Conservation (phyloP, 2,329 filamentous ascomycete genomes). For the Fusarium sp. region DNA sequence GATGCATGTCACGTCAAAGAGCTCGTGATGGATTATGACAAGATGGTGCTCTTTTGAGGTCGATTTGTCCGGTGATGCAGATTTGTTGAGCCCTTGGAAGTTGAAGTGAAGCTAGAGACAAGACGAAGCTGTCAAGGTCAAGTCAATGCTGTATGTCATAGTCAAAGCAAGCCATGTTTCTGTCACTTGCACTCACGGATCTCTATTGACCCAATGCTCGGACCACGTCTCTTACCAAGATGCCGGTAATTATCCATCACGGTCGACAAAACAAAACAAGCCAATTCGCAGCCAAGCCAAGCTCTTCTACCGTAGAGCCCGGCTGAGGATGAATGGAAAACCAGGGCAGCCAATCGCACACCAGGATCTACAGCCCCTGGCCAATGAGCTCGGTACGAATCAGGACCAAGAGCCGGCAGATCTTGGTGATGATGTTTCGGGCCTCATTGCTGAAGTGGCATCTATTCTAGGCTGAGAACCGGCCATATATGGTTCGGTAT, state of each 20-base stretch:
- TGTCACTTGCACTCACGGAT: conserved; percentile 8
- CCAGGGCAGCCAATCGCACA: conserved; percentile 43
- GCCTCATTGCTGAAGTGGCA: conserved; percentile 21
- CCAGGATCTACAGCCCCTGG: conserved; percentile 9
- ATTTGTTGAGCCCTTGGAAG: conserved; percentile 3
- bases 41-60: not conserved
- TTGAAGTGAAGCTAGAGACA: conserved; percentile 5
- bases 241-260: not conserved
- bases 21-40: not conserved
- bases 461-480: conserved; percentile 4
- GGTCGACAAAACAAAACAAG: not conserved
- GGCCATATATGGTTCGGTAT: not conserved
- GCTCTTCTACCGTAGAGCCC: conserved; percentile 1
- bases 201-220: conserved; percentile 17
- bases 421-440: conserved; percentile 20
- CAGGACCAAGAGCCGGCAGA: not conserved
- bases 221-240: conserved; percentile 4
- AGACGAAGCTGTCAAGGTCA: conserved; percentile 4
- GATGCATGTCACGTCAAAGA: not conserved
- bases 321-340: conserved; percentile 25
- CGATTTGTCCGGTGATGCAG: conserved; percentile 1
- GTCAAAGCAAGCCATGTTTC: not conserved
- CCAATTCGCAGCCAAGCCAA: not conserved
- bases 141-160: conserved; percentile 1
- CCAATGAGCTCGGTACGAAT: conserved; percentile 32